Conservation (phyloP, 176 grass and related monocot species). For the Ensete ventricosum region DNA sequence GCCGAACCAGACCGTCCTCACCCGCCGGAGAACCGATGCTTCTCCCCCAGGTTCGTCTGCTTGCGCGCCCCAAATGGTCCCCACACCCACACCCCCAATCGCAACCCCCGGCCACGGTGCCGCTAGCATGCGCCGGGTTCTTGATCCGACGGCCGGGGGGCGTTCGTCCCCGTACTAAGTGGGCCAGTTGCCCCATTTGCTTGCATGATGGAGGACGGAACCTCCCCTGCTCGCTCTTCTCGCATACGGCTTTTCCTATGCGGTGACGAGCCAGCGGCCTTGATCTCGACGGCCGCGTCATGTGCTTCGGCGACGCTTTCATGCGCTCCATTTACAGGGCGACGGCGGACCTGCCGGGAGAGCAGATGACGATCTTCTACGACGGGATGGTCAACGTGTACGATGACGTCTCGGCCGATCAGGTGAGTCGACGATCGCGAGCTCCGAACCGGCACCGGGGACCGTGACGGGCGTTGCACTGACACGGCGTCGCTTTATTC, state of each 20-base stretch:
- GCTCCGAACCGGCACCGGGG: neutral
- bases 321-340: conserved; percentile 8
- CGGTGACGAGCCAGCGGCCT: neutral
- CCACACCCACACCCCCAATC: neutral
- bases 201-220: neutral
- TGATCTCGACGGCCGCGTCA: neutral
- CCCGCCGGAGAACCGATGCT: conserved; percentile 19
- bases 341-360: neutral
- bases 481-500: neutral
- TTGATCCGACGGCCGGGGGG: neutral
- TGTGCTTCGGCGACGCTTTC: neutral
- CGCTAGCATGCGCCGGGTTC: neutral
- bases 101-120: neutral
- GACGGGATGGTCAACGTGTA: conserved; percentile 33
- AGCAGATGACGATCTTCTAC: conserved; percentile 38
- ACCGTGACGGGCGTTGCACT: neutral
- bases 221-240: neutral
- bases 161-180: neutral
- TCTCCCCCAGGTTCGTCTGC: conserved; percentile 8
- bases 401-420: conserved; percentile 21
- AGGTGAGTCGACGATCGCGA: conserved; percentile 7
- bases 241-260: neutral
- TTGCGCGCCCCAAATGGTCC: neutral
- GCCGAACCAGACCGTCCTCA: neutral
- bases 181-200: neutral